phyloP scores from a whole-genome alignment of 2,329 filamentous ascomycete species.

The Penicillium sp. region DNA sequence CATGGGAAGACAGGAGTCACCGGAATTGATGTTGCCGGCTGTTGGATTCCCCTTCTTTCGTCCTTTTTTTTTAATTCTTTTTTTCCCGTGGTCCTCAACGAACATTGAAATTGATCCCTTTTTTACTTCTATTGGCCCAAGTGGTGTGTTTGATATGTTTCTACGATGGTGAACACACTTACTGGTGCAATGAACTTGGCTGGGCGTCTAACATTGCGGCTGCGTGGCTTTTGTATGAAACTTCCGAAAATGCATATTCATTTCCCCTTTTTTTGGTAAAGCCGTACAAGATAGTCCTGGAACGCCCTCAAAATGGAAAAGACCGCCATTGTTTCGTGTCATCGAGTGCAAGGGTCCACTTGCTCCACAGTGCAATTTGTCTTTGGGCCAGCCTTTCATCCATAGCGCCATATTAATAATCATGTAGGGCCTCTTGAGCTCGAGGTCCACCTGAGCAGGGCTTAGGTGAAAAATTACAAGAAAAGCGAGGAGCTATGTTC shows the following conservation, averaged over 20 bases:
- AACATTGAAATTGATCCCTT: slow-evolving; percentile 29
- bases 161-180: slow-evolving; percentile 14
- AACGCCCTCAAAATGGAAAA: background rate
- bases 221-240: slow-evolving; percentile 22
- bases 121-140: slow-evolving; percentile 19
- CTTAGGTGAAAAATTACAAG: too few relatives aligned
- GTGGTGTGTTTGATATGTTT: slow-evolving; percentile 20
- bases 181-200: slow-evolving; percentile 20
- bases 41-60: slow-evolving; percentile 21
- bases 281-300: background rate
- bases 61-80: slow-evolving; percentile 18
- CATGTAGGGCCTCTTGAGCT: background rate
- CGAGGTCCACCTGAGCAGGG: too few relatives aligned
- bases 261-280: background rate
- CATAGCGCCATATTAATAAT: background rate
- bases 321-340: background rate
- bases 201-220: slow-evolving; percentile 23
- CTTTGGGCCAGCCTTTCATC: slow-evolving; percentile 1
- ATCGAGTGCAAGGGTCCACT: background rate
- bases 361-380: slow-evolving; percentile 9
- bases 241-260: slow-evolving; percentile 18
- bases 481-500: too few relatives aligned
- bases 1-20: slow-evolving; percentile 25
- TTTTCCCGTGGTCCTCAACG: slow-evolving; percentile 18
- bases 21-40: slow-evolving; percentile 24